phyloP scores from a whole-genome alignment of 768 basidiomycete genomes.

The Tricholoma hemisulphureum region DNA sequence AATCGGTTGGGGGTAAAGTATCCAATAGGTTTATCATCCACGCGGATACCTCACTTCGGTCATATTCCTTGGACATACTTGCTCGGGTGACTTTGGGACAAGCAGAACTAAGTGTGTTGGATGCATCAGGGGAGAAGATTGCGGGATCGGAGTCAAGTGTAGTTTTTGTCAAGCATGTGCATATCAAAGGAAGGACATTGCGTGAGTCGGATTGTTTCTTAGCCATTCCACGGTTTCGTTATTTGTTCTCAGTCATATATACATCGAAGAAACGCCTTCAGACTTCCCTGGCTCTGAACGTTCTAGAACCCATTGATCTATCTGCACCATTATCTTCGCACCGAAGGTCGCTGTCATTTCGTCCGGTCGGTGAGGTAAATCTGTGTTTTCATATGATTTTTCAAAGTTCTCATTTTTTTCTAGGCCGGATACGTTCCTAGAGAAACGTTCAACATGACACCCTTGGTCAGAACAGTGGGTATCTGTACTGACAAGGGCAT shows the following conservation, averaged over 20 bases:
- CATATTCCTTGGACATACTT: conserved; percentile 73
- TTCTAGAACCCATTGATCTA: conserved; percentile 52
- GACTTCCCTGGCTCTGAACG: conserved; percentile 50
- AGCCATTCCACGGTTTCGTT: background rate
- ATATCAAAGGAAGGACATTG: conserved; percentile 51
- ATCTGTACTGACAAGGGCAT: conserved; percentile 66
- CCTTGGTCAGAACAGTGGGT: conserved; percentile 61
- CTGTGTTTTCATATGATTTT: background rate
- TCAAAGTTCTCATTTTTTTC: background rate
- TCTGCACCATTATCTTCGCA: conserved; percentile 37
- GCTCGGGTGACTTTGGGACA: conserved; percentile 56
- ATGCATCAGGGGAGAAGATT: conserved; percentile 61
- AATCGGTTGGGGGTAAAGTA: conserved; percentile 36
- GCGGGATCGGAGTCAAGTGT: conserved; percentile 54
- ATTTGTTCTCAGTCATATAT: conserved; percentile 55
- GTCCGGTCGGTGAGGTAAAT: conserved; percentile 62
- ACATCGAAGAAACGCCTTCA: conserved; percentile 63
- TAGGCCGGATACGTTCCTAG: conserved; percentile 71
- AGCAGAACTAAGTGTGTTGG: conserved; percentile 43
- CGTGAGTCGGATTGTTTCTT: conserved; percentile 38
- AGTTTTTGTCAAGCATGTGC: conserved; percentile 59
- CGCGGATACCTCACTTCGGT: conserved; percentile 51
- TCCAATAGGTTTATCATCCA: conserved; percentile 72
- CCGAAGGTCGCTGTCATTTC: conserved; percentile 47
- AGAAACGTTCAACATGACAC: conserved; percentile 61